These are phyloP conservation scores for Teunomyces cretensis DNA, from an alignment of 805 yeast species.

Conservation along the genomic window DNA sequence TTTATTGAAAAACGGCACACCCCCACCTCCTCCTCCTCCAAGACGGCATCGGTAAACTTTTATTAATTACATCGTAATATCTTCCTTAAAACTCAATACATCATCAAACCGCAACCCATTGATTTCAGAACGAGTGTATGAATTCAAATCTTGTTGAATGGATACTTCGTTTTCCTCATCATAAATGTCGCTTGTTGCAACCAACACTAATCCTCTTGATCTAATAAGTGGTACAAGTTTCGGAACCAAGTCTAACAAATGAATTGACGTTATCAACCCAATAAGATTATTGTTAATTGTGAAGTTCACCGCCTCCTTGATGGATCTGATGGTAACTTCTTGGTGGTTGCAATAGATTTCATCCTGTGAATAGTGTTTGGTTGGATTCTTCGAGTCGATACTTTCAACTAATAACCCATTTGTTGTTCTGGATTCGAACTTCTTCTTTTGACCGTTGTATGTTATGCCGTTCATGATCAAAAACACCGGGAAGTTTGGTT, in stretches of 20 bases:
- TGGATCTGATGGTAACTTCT: conserved; percentile 55
- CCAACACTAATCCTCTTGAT: conserved; percentile 77
- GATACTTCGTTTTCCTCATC: conserved; percentile 25
- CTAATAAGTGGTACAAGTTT: conserved; percentile 72
- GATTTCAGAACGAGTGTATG: conserved; percentile 45
- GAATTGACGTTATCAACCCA: conserved; percentile 77
- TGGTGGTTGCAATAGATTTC: conserved; percentile 27
- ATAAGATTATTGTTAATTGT: conserved; percentile 80
- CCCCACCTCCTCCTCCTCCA: conserved; percentile 39
- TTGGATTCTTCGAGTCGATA: conserved; percentile 2
- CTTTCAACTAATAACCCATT: conserved; percentile 39
- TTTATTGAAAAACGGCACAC: conserved; percentile 6
- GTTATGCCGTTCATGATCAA: conserved; percentile 73
- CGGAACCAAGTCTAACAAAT: conserved; percentile 70
- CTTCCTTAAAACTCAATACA: conserved; percentile 66
- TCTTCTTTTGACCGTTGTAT: conserved; percentile 21
- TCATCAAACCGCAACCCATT: conserved; percentile 70
- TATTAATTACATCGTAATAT: conserved; percentile 25
- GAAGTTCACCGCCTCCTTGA: conserved; percentile 79
- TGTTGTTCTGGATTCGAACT: conserved; percentile 40
- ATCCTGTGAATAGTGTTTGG: background rate
- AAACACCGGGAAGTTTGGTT: conserved; percentile 95
- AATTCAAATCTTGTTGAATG: conserved; percentile 32
- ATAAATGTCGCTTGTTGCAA: conserved; percentile 54
- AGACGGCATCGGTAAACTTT: conserved; percentile 22